A percentile compares a stretch with the other conserved stretches of the same genome.
Evolutionary conservation across 2,329 filamentous ascomycete species (phyloP).

Genomic region (Alternaria sp.): DNA sequence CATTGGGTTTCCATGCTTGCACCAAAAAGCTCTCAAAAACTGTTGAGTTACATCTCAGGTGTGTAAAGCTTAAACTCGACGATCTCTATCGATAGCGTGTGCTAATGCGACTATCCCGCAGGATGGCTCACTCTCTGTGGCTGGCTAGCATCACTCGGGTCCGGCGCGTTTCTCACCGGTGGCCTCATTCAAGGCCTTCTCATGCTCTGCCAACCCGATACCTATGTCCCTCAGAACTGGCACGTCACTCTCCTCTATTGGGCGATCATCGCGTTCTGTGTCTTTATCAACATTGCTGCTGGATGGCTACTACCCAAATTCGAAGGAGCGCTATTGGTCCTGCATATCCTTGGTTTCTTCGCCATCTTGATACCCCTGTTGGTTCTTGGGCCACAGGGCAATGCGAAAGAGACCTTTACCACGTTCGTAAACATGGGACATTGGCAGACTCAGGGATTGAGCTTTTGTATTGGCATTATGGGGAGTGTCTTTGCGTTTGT

Average conservation of each 20-base stretch:
- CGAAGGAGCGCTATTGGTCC: slow-evolving; percentile 54
- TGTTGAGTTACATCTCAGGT: slow-evolving; percentile 52
- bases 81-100: neutral
- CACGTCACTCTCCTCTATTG: slow-evolving; percentile 59
- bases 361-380: slow-evolving; percentile 56
- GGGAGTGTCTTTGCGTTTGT: slow-evolving; percentile 45
- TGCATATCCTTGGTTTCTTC: slow-evolving; percentile 59
- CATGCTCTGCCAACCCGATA: slow-evolving; percentile 45
- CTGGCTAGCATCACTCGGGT: slow-evolving; percentile 47
- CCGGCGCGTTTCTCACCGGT: slow-evolving; percentile 33
- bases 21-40: slow-evolving; percentile 44
- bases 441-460: slow-evolving; percentile 53
- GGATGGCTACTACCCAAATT: slow-evolving; percentile 54
- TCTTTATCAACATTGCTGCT: slow-evolving; percentile 53
- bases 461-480: slow-evolving; percentile 50
- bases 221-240: slow-evolving; percentile 52
- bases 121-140: slow-evolving; percentile 53
- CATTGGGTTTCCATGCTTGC: slow-evolving; percentile 50
- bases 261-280: slow-evolving; percentile 49
- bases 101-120: neutral
- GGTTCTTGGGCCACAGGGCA: slow-evolving; percentile 49
- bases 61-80: neutral
- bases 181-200: slow-evolving; percentile 40
- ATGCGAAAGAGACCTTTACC: slow-evolving; percentile 52
- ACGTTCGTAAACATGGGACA: slow-evolving; percentile 54